Percentiles rank a stretch among this genome's conserved stretches.
These are phyloP conservation scores for Penicillium cosmopolitanum DNA, from an alignment of 495 filamentous ascomycete genomes.

Conservation along the genomic window DNA sequence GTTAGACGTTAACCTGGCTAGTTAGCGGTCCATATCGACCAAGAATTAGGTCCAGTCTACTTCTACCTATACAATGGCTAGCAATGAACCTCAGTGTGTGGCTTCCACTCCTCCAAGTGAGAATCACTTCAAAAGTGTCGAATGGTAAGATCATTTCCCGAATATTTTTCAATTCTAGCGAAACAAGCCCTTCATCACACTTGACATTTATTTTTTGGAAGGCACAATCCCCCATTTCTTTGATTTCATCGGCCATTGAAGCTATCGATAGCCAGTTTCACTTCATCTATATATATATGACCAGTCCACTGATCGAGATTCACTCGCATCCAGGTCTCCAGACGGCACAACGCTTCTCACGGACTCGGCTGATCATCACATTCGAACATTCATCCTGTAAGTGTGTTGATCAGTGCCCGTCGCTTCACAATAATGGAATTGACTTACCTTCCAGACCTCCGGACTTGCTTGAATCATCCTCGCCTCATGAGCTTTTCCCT, in stretches of 20 bases:
- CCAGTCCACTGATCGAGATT: neutral
- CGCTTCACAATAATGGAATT: neutral
- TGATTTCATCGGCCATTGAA: too few relatives aligned
- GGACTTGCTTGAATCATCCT: slow-evolving; percentile 64
- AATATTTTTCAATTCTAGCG: neutral
- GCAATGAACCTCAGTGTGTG: slow-evolving; percentile 28
- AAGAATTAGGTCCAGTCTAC: neutral
- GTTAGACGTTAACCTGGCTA: too few relatives aligned
- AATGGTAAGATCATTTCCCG: slow-evolving; percentile 51
- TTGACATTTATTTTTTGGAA: too few relatives aligned
- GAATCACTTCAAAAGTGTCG: slow-evolving; percentile 62
- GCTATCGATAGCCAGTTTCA: neutral
- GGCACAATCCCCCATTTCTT: too few relatives aligned
- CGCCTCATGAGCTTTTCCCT: slow-evolving; percentile 56
- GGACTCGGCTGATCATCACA: slow-evolving; percentile 66
- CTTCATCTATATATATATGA: neutral
- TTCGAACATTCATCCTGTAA: slow-evolving; percentile 73
- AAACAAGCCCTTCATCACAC: too few relatives aligned
- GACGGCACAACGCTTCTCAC: slow-evolving; percentile 85
- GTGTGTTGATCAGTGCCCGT: slow-evolving; percentile 1
- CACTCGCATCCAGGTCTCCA: slow-evolving; percentile 59
- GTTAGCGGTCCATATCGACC: neutral
- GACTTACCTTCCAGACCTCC: slow-evolving; percentile 49
- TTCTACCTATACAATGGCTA: slow-evolving; percentile 14
- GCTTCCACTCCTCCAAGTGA: slow-evolving; percentile 29